Evolutionary conservation across 768 basidiomycete species (phyloP).

Genomic region (Porpolomopsis calyptriformis): DNA sequence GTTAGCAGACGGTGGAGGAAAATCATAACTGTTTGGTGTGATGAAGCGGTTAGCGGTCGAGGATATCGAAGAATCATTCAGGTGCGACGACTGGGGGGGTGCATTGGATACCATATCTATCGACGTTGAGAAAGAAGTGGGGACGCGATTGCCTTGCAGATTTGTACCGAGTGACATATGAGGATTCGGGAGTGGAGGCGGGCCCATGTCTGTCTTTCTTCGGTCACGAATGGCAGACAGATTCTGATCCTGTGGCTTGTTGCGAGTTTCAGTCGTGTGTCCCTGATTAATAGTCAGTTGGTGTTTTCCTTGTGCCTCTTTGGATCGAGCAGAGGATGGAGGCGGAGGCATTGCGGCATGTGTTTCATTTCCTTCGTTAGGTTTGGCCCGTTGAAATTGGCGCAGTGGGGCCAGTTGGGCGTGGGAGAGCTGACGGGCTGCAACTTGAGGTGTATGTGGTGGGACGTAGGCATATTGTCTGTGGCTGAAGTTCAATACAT

Average conservation of each 20-base stretch:
- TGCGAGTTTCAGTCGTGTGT: not conserved
- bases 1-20: conserved; percentile 13
- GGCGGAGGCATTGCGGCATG: conserved; percentile 12
- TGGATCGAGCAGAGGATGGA: conserved; percentile 18
- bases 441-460: conserved; percentile 33
- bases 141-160: not conserved
- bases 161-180: conserved; percentile 2
- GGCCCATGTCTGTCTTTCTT: conserved; percentile 34
- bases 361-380: not conserved
- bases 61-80: not conserved
- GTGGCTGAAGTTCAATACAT: not conserved
- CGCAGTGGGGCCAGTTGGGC: conserved; percentile 30
- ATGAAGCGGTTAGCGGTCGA: conserved; percentile 5
- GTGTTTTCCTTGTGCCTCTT: conserved; percentile 12
- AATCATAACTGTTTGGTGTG: not conserved
- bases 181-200: conserved; percentile 33
- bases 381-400: conserved; percentile 25
- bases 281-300: conserved; percentile 12
- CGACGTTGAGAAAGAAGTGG: conserved; percentile 7
- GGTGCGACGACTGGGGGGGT: not conserved
- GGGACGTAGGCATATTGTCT: conserved; percentile 64
- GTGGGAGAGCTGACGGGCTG: conserved; percentile 22
- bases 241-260: conserved; percentile 2
- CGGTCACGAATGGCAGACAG: conserved; percentile 13
- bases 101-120: not conserved